These are phyloP conservation scores for Phyllosticta citribraziliensis DNA, from an alignment of 2,329 filamentous ascomycete genomes.

Conservation along the genomic window DNA sequence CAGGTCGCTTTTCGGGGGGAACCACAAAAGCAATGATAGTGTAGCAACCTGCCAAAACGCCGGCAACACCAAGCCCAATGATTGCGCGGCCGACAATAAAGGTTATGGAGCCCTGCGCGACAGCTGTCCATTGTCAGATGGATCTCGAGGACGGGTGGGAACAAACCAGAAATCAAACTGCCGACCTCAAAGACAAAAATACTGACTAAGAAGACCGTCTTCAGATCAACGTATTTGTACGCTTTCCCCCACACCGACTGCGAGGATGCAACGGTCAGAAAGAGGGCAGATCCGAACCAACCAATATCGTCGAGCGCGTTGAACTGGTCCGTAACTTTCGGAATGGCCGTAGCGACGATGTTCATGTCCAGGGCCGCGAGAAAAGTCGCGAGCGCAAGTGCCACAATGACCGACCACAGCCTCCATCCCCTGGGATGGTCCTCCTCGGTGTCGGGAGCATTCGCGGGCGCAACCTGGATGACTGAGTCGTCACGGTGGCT, in stretches of 20 bases:
- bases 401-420: neutral
- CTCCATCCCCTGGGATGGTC: neutral
- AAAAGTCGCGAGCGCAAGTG: neutral
- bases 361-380: neutral
- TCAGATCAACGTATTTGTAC: constrained; percentile 33
- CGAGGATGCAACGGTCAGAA: constrained; percentile 35
- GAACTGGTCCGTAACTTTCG: constrained; percentile 21
- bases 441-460: neutral
- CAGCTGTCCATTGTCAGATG: constrained; percentile 5
- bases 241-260: constrained; percentile 38
- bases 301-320: constrained; percentile 21
- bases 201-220: constrained; percentile 22
- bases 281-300: constrained; percentile 32
- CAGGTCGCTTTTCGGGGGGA: constrained; percentile 29
- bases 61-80: constrained; percentile 40
- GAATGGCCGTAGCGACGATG: constrained; percentile 21
- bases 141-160: neutral
- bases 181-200: constrained; percentile 43
- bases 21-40: constrained; percentile 40
- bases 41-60: constrained; percentile 39
- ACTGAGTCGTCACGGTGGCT: neutral
- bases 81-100: constrained; percentile 44
- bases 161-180: constrained; percentile 38
- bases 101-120: constrained; percentile 19
- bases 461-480: neutral